Evolutionary conservation across 768 basidiomycete genomes (phyloP), one percentile per base, ranked within the genome.

Genomic region (Hydnomerulius pinastri): DNA sequence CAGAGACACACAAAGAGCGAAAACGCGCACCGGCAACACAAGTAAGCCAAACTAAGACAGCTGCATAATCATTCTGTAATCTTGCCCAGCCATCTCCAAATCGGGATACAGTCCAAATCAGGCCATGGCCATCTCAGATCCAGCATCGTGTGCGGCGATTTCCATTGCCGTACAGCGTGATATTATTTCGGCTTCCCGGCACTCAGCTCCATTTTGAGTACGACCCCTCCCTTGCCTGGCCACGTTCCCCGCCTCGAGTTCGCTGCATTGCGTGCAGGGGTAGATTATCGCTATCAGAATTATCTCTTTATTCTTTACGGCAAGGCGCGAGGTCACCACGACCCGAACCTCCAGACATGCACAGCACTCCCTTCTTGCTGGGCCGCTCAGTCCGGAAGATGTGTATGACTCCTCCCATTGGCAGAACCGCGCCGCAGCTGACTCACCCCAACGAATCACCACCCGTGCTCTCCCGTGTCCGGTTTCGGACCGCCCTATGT

Each of bases 51-150:
- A 60, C 63, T 53, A 57, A 57, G 39, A 48, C 43, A 65, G 35
- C 50, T 66, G 52, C 58, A 65, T 61, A 64, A 66, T 67, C 63
- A 64, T 54, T 38, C 53, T 60, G 56, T 61, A 64, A 68, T 35
- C 36, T 39, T 50, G 7, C 37, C 7, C 58, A 48, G 25, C 51
- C 51, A 60, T 52, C 27, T 38, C 56, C 38, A 41, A 52, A 56
- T 59, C 45, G 44, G 55, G 57, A 13, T 11, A 30, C 54, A 28
- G 45, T 52, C 54, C 43, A 43, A 43, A 27, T 4, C 33, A 44
- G 35, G 46, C n/a, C n/a, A n/a, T n/a, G n/a, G n/a, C n/a, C n/a
- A 69, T 70, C 67, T 68, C 46, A 69, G 66, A 68, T 68, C 58
- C 39, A 44, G 37, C 46, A 54, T 63, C 62, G 59, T 59, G 62